Percentiles rank a stretch among this genome's conserved stretches.
Evolutionary conservation across 2,329 filamentous ascomycete species (phyloP).

Genomic region (Penicillium sp.): DNA sequence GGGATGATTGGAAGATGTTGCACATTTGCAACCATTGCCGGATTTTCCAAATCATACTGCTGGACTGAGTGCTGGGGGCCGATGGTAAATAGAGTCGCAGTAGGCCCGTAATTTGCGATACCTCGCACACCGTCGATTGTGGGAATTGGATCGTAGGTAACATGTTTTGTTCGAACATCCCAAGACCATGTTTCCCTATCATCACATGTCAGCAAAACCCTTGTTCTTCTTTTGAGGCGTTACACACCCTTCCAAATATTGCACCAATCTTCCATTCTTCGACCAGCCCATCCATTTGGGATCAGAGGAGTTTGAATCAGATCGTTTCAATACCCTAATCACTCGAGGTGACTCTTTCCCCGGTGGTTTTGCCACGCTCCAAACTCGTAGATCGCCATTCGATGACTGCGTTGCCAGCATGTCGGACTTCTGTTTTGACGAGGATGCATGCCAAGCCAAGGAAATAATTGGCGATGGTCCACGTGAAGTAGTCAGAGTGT

Average conservation of each 20-base stretch:
- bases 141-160: conserved; percentile 79
- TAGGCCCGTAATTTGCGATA: conserved; percentile 78
- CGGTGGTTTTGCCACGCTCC: conserved; percentile 82
- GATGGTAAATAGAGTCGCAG: conserved; percentile 83
- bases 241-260: conserved; percentile 77
- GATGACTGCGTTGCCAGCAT: conserved; percentile 91
- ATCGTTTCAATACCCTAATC: conserved; percentile 73
- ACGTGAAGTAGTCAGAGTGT: conserved; percentile 77
- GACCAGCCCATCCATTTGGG: conserved; percentile 98
- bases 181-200: conserved; percentile 77
- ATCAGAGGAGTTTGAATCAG: conserved; percentile 62
- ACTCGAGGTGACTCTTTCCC: conserved; percentile 70
- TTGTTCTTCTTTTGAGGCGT: conserved; percentile 17
- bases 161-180: conserved; percentile 97
- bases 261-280: conserved; percentile 91
- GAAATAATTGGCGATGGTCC: conserved; percentile 79
- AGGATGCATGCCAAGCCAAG: conserved; percentile 91
- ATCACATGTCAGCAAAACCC: background rate
- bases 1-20: conserved; percentile 73
- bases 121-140: conserved; percentile 73
- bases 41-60: conserved; percentile 86
- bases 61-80: conserved; percentile 82
- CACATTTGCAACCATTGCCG: conserved; percentile 73
- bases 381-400: conserved; percentile 86
- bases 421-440: conserved; percentile 88